Base-by-base conservation (phyloP, 1,284 basidiomycete genomes). In the Ustilago vetiveriae region DNA sequence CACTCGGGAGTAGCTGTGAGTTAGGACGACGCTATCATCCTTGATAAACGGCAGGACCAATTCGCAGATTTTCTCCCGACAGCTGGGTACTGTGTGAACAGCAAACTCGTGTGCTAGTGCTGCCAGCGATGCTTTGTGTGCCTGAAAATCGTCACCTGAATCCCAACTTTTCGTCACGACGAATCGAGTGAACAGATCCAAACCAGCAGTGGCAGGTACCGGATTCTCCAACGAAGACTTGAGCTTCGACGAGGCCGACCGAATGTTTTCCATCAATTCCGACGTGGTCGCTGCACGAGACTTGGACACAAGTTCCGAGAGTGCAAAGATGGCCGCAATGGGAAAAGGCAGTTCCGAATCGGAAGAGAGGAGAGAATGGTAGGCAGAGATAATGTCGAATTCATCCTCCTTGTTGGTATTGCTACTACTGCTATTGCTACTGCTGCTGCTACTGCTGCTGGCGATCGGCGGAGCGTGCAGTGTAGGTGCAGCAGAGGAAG, bases 1-100 rank as follows among this genome's bases (percentile, higher is more conserved):
- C 23, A 98, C 94, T 73, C 96, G 86, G 38, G 96, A 98, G 84
- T 94, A 92, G 21, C 91, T 92, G 83, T 98, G 95, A 4, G 93
- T 97, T 59, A 98, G 86, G 78, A 97, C 94, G 13, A 78, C 90
- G 30, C 90, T 91, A 80, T 93, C 92, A 78, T 98, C 95, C 81
- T 92, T 90, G 80, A 98, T 91, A 84, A 98, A 98, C 43, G 90
- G 90, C 49, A 93, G 87, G 21, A 91, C 89, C n/a, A 94, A 86
- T 70, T 90, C 87, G 33, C 92, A 92, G 72, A 98, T 98, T 83
- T 92, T 94, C 70, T 89, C 87, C 52, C 94, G 87, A 84, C 92
- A 96, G 38, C 55, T 63, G 4, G 82, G 82, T 13, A 82, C 83
- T 4, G 81, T 83, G 24, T 75, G 69, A 9, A 85, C 82, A 21